phyloP scores from a whole-genome alignment of 345 rosid species.

The Eucalyptus sp. region DNA sequence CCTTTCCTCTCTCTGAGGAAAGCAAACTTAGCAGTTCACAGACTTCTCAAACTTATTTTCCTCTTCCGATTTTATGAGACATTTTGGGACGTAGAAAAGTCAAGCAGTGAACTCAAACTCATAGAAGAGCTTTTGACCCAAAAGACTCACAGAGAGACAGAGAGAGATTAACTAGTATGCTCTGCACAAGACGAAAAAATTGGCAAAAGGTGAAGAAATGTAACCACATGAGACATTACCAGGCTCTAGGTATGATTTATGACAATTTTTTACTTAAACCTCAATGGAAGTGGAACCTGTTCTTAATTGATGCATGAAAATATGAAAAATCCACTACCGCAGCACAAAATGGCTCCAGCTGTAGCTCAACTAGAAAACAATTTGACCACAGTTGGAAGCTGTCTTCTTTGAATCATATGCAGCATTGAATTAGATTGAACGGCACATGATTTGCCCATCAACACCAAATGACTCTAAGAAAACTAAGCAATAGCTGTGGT shows the following conservation, averaged over 20 bases:
- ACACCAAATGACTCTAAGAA: background rate
- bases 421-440: background rate
- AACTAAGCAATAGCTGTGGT: background rate
- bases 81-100: background rate
- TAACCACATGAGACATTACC: background rate
- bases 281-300: background rate
- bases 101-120: background rate
- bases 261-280: background rate
- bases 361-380: background rate
- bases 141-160: background rate
- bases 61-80: background rate
- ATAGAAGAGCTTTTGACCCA: background rate
- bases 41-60: background rate
- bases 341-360: background rate
- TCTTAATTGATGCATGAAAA: background rate
- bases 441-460: background rate
- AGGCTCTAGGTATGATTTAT: background rate
- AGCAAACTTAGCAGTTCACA: background rate
- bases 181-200: background rate
- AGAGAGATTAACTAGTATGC: background rate
- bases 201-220: background rate
- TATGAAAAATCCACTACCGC: background rate
- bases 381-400: background rate
- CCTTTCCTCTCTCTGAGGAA: background rate
- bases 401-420: background rate